phyloP scores from a whole-genome alignment of 2,329 filamentous ascomycete species.

The Exophiala lecanii-corni region DNA sequence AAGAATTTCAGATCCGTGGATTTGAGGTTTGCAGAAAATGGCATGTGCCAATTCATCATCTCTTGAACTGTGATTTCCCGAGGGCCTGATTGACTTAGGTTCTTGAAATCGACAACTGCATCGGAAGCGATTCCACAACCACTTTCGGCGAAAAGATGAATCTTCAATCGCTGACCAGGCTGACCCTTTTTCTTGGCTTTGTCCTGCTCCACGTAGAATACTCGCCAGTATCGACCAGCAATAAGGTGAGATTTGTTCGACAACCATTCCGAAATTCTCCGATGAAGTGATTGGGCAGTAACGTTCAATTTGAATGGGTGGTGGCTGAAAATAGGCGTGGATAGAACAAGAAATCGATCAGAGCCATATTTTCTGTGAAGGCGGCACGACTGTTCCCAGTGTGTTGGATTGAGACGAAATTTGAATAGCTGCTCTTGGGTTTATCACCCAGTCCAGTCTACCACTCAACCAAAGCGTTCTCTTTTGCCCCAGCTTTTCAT shows the following conservation, averaged over 20 bases:
- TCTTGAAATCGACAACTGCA: not conserved
- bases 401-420: conserved; percentile 39
- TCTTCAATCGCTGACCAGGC: conserved; percentile 26
- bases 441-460: conserved; percentile 39
- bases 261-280: conserved; percentile 39
- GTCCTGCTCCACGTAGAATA: conserved; percentile 41
- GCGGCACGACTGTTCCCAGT: conserved; percentile 40
- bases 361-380: conserved; percentile 44
- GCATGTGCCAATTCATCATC: conserved; percentile 46
- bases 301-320: conserved; percentile 6
- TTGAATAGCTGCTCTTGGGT: conserved; percentile 36
- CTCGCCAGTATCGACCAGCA: conserved; percentile 41
- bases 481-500: conserved; percentile 18
- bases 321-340: conserved; percentile 28
- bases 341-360: conserved; percentile 43
- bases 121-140: conserved; percentile 36
- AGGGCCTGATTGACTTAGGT: not conserved
- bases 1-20: conserved; percentile 44
- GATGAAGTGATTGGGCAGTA: conserved; percentile 25
- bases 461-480: conserved; percentile 39
- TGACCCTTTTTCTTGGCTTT: conserved; percentile 27
- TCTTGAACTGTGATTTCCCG: conserved; percentile 34
- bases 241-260: conserved; percentile 35
- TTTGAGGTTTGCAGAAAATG: conserved; percentile 30
- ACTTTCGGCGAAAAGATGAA: conserved; percentile 42